Evolutionary conservation across 495 filamentous ascomycete genomes (phyloP), one percentile per base, ranked within the genome.

Genomic region (Daldinia bambusicola): DNA sequence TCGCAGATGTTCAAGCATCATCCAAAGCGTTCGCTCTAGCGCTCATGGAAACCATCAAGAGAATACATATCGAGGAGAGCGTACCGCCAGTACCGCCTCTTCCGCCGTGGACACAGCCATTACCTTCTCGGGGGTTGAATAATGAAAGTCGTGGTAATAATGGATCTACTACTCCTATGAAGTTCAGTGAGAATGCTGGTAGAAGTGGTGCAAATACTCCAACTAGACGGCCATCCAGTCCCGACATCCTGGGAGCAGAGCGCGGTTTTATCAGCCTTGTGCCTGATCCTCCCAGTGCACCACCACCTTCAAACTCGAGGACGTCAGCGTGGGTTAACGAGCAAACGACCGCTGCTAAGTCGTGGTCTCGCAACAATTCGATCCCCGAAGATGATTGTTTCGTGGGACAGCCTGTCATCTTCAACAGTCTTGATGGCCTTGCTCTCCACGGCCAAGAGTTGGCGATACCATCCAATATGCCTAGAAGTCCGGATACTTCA

Each of bases 11-110:
- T 0, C 80, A 80, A 58, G 73, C 75, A 0, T 76, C 77, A 1
- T 76, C 79, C 14, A 82, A 79, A 68, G 63, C 78, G 0, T 74
- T 82, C 26, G 80, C 80, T 40, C 70, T 82, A 2, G 75, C 79
- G 37, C 69, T 80, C 9, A 66, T 79, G 60, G 80, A 82, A 26
- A 80, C 70, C 2, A 76, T 76, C 8, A 76, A 69, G 62, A 67
- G 80, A 7, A 13, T 80, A 22, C 76, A 77, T 36, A 50, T 76
- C 31, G 74, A 76, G 20, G 38, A 67, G 22, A 63, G 18, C 45
- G 18, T 38, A 8, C 43, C 55, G 2, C 55, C 67, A 12, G 18
- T 43, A 59, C 51, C 70, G 4, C 36, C 66, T n/a, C 34, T 38
- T 36, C 61, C 61, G 1, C 56, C 70, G 14, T 61, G 61, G 65